Base-by-base conservation (phyloP, 352 stramenopile species). In the Thalassiosira sp. region DNA sequence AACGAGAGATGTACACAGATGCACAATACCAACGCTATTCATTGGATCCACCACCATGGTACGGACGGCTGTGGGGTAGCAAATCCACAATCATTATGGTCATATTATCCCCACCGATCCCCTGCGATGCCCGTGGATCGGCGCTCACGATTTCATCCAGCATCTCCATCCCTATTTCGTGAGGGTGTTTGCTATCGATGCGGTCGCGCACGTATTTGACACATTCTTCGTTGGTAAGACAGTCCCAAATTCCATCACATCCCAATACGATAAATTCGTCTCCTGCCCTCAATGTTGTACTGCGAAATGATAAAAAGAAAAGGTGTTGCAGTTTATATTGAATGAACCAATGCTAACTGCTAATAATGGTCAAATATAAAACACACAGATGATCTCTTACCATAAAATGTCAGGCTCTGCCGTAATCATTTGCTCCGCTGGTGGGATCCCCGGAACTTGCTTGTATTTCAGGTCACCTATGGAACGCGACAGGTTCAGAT, bases 391-490 rank as follows among this genome's bases (percentile, higher is more conserved):
- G n/a, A n/a, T n/a, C 31, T 73, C 76, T 81, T 64, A 84, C 70
- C 81, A 79, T 22, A 91, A 67, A 51, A 97, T 90, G 75, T 97
- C 93, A n/a, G 93, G 94, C 75, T 96, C 87, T 11, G 91, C 89
- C 0, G 93, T 95, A 68, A 97, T 97, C 73, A 97, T 96, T 89
- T 97, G 93, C 31, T 93, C 85, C 3, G 78, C 60, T 2, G 89
- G 87, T 2, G 63, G 33, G 11, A 96, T 82, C 5, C 72, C 77
- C 3, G 80, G 75, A 60, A 91, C 82, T 73, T 92, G 86, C 54
- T 94, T 94, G 79, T 94, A 97, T 78, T 96, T 96, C 25, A 97
- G 72, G 86, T 97, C 94, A 27, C 94, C 94, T 79, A 97, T 94
- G 0, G 86, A 94, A 25, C 94, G 81, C 20, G 89, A 95, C 24